phyloP scores from a whole-genome alignment of 2,329 filamentous ascomycete genomes.

The Alternaria rosae region DNA sequence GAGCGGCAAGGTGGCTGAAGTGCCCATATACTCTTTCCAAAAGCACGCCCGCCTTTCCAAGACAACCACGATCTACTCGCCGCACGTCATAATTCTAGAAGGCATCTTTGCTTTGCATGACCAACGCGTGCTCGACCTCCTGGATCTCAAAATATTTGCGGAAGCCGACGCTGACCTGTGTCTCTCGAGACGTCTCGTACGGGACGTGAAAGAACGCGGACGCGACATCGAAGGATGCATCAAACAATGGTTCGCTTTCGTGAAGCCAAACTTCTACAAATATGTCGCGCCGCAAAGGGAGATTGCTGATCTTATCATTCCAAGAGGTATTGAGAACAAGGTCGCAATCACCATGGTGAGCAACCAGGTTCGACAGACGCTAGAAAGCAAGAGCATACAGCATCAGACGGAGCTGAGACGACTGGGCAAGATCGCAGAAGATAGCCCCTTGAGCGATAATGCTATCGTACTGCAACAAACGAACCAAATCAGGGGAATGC shows the following conservation, averaged over 20 bases:
- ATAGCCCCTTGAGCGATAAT: conserved; percentile 75
- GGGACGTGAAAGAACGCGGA: conserved; percentile 88
- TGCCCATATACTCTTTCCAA: conserved; percentile 94
- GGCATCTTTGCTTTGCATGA: conserved; percentile 97
- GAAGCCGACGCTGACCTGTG: conserved; percentile 96
- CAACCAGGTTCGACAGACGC: conserved; percentile 87
- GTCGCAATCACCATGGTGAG: conserved; percentile 96
- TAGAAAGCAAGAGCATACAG: conserved; percentile 82
- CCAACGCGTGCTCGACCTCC: conserved; percentile 78
- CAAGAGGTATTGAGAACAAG: conserved; percentile 90
- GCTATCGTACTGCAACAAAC: conserved; percentile 79
- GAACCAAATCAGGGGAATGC: conserved; percentile 84
- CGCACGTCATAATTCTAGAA: conserved; percentile 92
- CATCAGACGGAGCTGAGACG: conserved; percentile 81
- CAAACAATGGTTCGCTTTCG: conserved; percentile 96
- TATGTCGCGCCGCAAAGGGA: conserved; percentile 92
- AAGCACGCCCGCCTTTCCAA: conserved; percentile 82
- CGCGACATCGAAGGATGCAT: conserved; percentile 94
- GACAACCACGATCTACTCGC: conserved; percentile 92
- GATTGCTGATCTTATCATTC: conserved; percentile 93
- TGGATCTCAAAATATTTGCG: conserved; percentile 97
- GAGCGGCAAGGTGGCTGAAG: conserved; percentile 85
- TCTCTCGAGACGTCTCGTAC: conserved; percentile 71
- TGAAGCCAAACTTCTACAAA: conserved; percentile 96
- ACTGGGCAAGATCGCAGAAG: conserved; percentile 75